Evolutionary conservation across 1,284 basidiomycete species (phyloP), one percentile per base, ranked within the genome.

Genomic region (Porodaedalea pini): DNA sequence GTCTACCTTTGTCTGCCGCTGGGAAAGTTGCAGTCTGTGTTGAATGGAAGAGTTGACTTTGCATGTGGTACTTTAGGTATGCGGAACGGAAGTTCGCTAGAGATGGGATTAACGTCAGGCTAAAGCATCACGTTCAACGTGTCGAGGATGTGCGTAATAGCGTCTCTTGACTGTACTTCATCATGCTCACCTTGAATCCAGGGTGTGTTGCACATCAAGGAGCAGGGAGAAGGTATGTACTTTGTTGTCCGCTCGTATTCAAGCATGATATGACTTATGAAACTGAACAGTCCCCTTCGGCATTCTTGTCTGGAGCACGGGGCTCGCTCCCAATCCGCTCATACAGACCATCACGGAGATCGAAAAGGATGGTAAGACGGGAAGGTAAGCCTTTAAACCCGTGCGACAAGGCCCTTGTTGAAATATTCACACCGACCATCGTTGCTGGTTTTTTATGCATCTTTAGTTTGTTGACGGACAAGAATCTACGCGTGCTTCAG

Each of bases 261-360:
- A 54, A 39, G 48, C 49, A 47, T 6, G 5, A 6, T 7, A 5
- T 43, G 41, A 43, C 17, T 23, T 17, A 8, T 37, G 36, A 43
- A 43, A 5, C 15, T 32, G 32, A 4, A 43, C 27, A 88, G 88
- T 90, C 25, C 84, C 83, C 11, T 91, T 87, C 67, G 92, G 92
- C 13, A 73, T 94, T 37, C 78, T 92, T 4, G 90, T 95, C 17
- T 94, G 92, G 93, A 87, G 84, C 63, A 93, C 92, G 3, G 91
- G 90, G 1, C 76, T 94, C 6, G 80, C 88, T 7, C 82, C 88
- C 2, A 93, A 93, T 66, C 90, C 91, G 6, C 74, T 94, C 41
- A 78, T 94, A 48, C 70, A 79, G 56, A 75, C 78, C 0, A 80
- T 92, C 49, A 69, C 71, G 3, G 83, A 80, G 51, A 73, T 86